Percentiles rank a stretch among this genome's conserved stretches.
These are phyloP conservation scores for Eurotiales sp. DNA, from an alignment of 2,329 filamentous ascomycete genomes.

Conservation along the genomic window DNA sequence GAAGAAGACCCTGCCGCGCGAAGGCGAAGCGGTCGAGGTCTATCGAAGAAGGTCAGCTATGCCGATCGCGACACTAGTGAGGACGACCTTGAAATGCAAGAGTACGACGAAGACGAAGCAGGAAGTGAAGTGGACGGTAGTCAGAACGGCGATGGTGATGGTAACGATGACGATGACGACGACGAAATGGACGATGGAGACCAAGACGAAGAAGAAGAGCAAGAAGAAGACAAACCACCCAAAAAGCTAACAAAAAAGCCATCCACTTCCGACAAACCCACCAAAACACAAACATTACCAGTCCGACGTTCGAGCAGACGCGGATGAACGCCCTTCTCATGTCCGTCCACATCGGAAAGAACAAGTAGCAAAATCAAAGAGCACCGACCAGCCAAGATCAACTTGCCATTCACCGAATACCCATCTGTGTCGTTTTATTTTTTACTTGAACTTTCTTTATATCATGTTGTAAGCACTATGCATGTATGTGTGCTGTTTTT, in stretches of 20 bases:
- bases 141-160: conserved; percentile 37
- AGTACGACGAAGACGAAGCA: conserved; percentile 29
- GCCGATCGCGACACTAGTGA: conserved; percentile 44
- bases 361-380: too few relatives aligned
- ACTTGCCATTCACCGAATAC: conserved; percentile 11
- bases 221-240: conserved; percentile 6
- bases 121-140: conserved; percentile 28
- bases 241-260: not conserved
- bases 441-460: not conserved
- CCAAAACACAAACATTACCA: conserved; percentile 11
- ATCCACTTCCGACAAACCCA: conserved; percentile 3
- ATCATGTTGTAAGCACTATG: not conserved
- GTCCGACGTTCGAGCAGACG: conserved; percentile 15
- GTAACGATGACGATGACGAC: conserved; percentile 18
- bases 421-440: conserved; percentile 3
- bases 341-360: too few relatives aligned
- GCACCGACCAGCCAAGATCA: conserved; percentile 6
- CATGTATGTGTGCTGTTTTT: too few relatives aligned
- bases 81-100: conserved; percentile 41
- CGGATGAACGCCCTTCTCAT: conserved; percentile 1
- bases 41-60: conserved; percentile 37
- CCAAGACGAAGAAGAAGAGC: conserved; percentile 3
- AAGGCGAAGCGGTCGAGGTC: conserved; percentile 38
- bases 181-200: conserved; percentile 8
- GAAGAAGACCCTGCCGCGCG: conserved; percentile 30